Conservation (phyloP, 2,329 filamentous ascomycete species). For the Neocucurbitaria cava region DNA sequence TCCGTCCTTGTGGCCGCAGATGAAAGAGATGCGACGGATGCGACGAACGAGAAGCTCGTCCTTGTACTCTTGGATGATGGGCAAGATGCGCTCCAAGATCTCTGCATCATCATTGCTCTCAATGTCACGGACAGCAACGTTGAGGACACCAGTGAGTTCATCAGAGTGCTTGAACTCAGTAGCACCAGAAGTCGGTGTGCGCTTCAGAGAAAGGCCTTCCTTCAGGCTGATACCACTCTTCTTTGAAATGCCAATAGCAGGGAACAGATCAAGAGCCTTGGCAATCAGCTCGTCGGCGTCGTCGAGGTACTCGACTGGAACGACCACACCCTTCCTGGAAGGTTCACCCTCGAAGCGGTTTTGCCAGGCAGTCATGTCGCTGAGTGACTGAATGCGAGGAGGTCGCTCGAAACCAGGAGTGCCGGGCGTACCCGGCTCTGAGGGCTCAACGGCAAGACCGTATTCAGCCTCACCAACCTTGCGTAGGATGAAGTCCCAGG, state of each 20-base stretch:
- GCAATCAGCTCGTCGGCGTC: constrained; percentile 87
- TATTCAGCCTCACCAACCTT: constrained; percentile 94
- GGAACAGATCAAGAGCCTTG: constrained; percentile 85
- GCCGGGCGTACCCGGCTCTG: constrained; percentile 72
- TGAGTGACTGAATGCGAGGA: constrained; percentile 90
- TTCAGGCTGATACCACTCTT: constrained; percentile 56
- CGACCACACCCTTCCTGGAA: constrained; percentile 88
- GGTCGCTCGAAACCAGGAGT: constrained; percentile 72
- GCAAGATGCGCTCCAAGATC: constrained; percentile 75
- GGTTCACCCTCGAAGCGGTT: constrained; percentile 76
- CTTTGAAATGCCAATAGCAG: constrained; percentile 62
- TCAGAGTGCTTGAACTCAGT: constrained; percentile 64
- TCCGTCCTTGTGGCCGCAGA: constrained; percentile 92
- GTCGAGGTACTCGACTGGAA: constrained; percentile 91
- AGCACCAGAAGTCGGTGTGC: constrained; percentile 58
- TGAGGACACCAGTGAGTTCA: constrained; percentile 89
- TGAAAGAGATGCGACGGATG: constrained; percentile 91
- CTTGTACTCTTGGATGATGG: constrained; percentile 80
- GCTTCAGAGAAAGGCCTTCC: constrained; percentile 66
- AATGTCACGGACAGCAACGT: constrained; percentile 87
- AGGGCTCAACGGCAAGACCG: constrained; percentile 78
- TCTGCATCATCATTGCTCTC: constrained; percentile 85
- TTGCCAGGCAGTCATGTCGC: constrained; percentile 90
- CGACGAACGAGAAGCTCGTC: constrained; percentile 81
- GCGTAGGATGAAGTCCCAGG: constrained; percentile 94